Evolutionary conservation across 129 eudicot species (phyloP).

Genomic region (Calendula officinalis): DNA sequence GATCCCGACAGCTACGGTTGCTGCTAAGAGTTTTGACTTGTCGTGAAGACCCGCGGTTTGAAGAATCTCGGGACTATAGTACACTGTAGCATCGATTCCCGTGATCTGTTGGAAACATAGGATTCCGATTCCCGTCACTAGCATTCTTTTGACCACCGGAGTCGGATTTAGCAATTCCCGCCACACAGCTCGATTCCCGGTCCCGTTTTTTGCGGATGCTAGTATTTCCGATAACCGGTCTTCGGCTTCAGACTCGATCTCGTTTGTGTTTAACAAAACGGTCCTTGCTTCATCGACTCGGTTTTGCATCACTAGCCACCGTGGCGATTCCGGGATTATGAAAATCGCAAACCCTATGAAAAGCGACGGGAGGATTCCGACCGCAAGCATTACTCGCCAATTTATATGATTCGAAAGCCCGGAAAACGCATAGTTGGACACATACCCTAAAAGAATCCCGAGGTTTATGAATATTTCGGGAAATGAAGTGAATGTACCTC

Average conservation of each 20-base stretch:
- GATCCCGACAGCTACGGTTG: constrained; percentile 81
- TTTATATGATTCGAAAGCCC: constrained; percentile 51
- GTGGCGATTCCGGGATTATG: constrained; percentile 70
- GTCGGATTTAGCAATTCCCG: constrained; percentile 57
- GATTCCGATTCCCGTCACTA: constrained; percentile 62
- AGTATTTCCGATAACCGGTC: constrained; percentile 62
- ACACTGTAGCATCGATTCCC: constrained; percentile 74
- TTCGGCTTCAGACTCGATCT: constrained; percentile 49
- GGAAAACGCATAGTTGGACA: constrained; percentile 66
- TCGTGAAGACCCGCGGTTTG: constrained; percentile 48
- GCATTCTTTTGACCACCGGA: constrained; percentile 56
- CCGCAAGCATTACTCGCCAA: constrained; percentile 79
- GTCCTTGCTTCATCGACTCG: constrained; percentile 59
- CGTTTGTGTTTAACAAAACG: constrained; percentile 50
- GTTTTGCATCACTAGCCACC: constrained; percentile 65
- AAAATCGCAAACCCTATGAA: constrained; percentile 56
- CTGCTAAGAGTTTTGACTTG: constrained; percentile 59
- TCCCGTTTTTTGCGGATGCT: constrained; percentile 42
- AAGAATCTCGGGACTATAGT: constrained; percentile 68
- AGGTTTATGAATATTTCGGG: constrained; percentile 76
- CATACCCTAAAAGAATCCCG: constrained; percentile 72
- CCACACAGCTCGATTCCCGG: constrained; percentile 58
- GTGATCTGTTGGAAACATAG: constrained; percentile 80
- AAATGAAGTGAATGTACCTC: constrained; percentile 74
- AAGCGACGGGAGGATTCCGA: constrained; percentile 61